Evolutionary conservation across 352 stramenopile species (phyloP), one percentile per base, ranked within the genome.

Genomic region (Plasmopara halstedii): DNA sequence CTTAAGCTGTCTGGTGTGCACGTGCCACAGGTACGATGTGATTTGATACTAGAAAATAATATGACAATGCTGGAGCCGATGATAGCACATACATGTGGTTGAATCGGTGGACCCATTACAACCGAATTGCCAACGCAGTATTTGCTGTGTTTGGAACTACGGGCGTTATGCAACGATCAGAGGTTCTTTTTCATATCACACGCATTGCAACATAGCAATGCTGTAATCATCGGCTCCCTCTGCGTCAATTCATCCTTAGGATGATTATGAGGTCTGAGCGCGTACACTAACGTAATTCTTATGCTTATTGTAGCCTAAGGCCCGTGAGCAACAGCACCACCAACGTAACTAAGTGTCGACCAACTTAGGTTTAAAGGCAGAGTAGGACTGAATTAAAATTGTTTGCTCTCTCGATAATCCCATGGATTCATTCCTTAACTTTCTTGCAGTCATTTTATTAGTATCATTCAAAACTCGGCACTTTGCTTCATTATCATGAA

Each of bases 1-100:
- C 84, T 97, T 47, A 95, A 96, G 70, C 67, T 97, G 55, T 65
- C 85, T 27, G 85, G 85, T 46, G 79, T 97, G 59, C 81, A 86
- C 72, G 79, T 89, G 60, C 78, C 79, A 53, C 79, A 91, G 82
- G 82, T 93, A 88, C 57, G 78, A 44, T 56, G 26, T 48, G 27
- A 43, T 51, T 47, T 46, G 3, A 20, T 55, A 33, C 4, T 14
- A 10, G 36, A n/a, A 35, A 11, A 31, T 46, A 10, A 44, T 41
- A 26, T 54, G 42, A 52, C 73, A 89, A 89, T 89, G 78, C 78
- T 70, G 78, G 78, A 89, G 75, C 78, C 73, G 74, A 85, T 77
- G 67, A 77, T 55, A 47, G 62, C 53, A 34, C 18, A 50, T 33
- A 46, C 26, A 20, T 56, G 41, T 58, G 52, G 63, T 63, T 42